These are phyloP conservation scores for Microdochium trichocladiopsis DNA, from an alignment of 2,329 filamentous ascomycete species.

Conservation along the genomic window DNA sequence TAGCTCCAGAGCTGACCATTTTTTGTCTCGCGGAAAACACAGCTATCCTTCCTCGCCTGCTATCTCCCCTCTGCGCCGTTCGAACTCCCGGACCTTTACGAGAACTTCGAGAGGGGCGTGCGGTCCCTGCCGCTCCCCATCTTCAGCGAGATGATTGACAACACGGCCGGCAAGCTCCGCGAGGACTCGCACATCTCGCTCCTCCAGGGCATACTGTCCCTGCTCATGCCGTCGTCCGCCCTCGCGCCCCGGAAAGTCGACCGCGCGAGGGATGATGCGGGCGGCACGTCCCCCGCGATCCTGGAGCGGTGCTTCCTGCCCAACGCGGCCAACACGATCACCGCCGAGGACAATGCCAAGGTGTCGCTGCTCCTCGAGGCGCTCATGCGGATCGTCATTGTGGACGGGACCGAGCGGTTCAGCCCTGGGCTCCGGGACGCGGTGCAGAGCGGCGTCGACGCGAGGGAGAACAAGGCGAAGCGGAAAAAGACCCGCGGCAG, in stretches of 20 bases:
- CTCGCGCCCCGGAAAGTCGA: conserved; percentile 34
- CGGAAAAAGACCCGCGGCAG: conserved; percentile 14
- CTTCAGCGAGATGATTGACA: conserved; percentile 49
- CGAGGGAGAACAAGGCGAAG: conserved; percentile 39
- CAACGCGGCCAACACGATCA: conserved; percentile 54
- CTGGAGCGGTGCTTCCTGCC: conserved; percentile 56
- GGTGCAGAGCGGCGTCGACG: conserved; percentile 37
- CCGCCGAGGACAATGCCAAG: conserved; percentile 63
- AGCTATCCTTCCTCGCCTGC: conserved; percentile 36
- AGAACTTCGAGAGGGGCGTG: conserved; percentile 48
- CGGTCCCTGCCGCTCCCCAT: conserved; percentile 49
- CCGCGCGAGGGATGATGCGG: conserved; percentile 24
- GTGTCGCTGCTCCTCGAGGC: conserved; percentile 63
- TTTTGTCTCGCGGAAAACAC: not conserved
- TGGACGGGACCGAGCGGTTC: conserved; percentile 23
- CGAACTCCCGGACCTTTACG: conserved; percentile 47
- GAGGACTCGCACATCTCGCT: conserved; percentile 34
- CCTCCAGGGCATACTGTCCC: conserved; percentile 34
- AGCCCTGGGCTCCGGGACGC: conserved; percentile 27
- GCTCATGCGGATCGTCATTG: conserved; percentile 48
- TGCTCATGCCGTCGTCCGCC: conserved; percentile 33
- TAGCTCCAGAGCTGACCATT: not conserved
- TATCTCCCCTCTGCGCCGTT: conserved; percentile 35
- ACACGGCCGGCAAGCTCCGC: conserved; percentile 27
- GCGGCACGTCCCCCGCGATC: conserved; percentile 35